Evolutionary conservation across 1,139 yeast genomes (phyloP), one percentile per base, ranked within the genome.

Genomic region (Zygosaccharomyces pseudobailii): DNA sequence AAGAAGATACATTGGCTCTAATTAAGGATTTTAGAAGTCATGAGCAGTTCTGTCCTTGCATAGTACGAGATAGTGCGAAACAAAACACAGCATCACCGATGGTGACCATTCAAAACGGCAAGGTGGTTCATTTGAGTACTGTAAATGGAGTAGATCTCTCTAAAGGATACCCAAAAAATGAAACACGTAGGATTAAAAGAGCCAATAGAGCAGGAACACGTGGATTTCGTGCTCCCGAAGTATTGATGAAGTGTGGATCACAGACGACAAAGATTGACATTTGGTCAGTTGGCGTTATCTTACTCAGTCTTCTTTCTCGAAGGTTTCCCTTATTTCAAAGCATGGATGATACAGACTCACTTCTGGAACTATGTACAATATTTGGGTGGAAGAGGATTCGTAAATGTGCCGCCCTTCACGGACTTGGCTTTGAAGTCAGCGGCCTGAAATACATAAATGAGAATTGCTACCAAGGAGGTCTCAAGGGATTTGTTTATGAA

Each of bases 201-300:
- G 97, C 97, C 1, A 92, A 92, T 62, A 80, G 99, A 59, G 98
- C 98, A 0, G 99, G 99, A 2, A 94, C 99, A 0, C 77, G 98
- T 58, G 97, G 97, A 0, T 89, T 89, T 63, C 75, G 97, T 55
- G 96, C 97, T 0, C 97, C 97, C 0, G 97, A 89, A 64, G 97
- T 89, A 3, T 71, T 90, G 49, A 78, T 89, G 67, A 88, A 88
- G 65, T 89, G 97, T 66, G 80, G 87, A 1, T 82, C 86, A 50
- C 97, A 90, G 68, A 75, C 85, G 6, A 79, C 87, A 2, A 84
- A 84, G 62, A 79, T 89, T 36, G 97, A 89, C 66, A 78, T 88
- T 13, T 89, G 97, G 97, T 84, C 96, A 2, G 95, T 90, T 0
- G 97, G 97, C 2, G 87, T 89, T 4, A 85, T 88, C 55, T 77